A percentile compares a stretch with the other conserved stretches of the same genome.
These are phyloP conservation scores for Penicillium glabrum DNA, from an alignment of 2,329 filamentous ascomycete genomes.

Conservation along the genomic window DNA sequence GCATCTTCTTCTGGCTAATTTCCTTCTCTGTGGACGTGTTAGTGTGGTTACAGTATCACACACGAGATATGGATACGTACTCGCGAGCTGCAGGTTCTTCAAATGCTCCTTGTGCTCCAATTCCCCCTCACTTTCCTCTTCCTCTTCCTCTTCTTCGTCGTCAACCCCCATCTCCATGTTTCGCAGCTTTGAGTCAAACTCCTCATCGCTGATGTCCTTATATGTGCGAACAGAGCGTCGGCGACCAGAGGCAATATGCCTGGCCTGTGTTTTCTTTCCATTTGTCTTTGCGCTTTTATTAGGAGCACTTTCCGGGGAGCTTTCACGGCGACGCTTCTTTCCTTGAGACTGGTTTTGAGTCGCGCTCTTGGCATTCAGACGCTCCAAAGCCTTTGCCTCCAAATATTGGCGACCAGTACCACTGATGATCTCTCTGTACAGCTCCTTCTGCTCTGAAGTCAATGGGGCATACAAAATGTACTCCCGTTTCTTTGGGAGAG, in stretches of 20 bases:
- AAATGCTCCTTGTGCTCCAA: slow-evolving; percentile 65
- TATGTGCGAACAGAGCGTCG: slow-evolving; percentile 59
- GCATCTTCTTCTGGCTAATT: slow-evolving; percentile 85
- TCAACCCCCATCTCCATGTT: slow-evolving; percentile 55
- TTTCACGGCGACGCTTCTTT: slow-evolving; percentile 59
- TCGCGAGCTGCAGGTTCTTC: slow-evolving; percentile 73
- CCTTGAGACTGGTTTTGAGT: slow-evolving; percentile 42
- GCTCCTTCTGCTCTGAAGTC: slow-evolving; percentile 83
- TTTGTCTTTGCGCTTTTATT: slow-evolving; percentile 76
- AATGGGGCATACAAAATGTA: slow-evolving; percentile 94
- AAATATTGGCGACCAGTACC: slow-evolving; percentile 60
- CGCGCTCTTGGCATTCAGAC: slow-evolving; percentile 43
- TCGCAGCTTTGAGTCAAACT: slow-evolving; percentile 73
- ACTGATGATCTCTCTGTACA: slow-evolving; percentile 85
- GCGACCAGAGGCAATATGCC: slow-evolving; percentile 48
- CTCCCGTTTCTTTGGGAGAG: slow-evolving; percentile 93
- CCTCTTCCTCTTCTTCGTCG: slow-evolving; percentile 61
- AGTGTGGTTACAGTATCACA: slow-evolving; percentile 19
- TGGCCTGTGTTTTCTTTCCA: slow-evolving; percentile 70
- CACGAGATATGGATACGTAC: slow-evolving; percentile 46
- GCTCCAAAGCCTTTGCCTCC: slow-evolving; percentile 52
- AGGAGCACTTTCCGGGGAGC: slow-evolving; percentile 46
- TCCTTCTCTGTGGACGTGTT: slow-evolving; percentile 63
- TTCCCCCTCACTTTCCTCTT: slow-evolving; percentile 50
- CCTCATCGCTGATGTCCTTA: slow-evolving; percentile 73